Conservation (phyloP, 2,329 filamentous ascomycete genomes). For the Claviceps maximensis region DNA sequence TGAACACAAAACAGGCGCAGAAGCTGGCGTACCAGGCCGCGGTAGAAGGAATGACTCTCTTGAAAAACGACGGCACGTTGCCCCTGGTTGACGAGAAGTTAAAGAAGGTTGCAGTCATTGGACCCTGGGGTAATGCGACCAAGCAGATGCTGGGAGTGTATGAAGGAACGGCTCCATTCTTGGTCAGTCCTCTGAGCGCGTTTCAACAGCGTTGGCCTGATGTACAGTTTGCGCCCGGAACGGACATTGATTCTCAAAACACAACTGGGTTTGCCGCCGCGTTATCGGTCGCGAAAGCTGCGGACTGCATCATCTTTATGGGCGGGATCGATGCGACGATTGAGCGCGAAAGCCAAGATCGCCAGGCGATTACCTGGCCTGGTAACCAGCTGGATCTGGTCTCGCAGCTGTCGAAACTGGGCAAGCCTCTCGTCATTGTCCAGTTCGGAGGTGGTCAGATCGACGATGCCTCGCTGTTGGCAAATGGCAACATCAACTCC, state of each 20-base stretch:
- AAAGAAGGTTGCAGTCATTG: constrained; percentile 16
- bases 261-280: background rate
- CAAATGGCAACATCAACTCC: constrained; percentile 33
- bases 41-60: constrained; percentile 30
- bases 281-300: background rate
- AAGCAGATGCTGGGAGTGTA: constrained; percentile 13
- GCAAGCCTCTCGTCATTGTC: constrained; percentile 37
- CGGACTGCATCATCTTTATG: constrained; percentile 38
- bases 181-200: constrained; percentile 7
- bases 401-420: constrained; percentile 19
- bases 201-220: background rate
- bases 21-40: constrained; percentile 43
- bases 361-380: constrained; percentile 37
- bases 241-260: background rate
- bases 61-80: constrained; percentile 41
- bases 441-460: constrained; percentile 41
- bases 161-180: constrained; percentile 12
- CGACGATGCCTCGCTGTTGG: constrained; percentile 35
- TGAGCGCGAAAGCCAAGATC: constrained; percentile 39
- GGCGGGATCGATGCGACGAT: constrained; percentile 40
- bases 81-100: constrained; percentile 26
- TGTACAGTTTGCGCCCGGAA: background rate
- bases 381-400: constrained; percentile 38
- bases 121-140: constrained; percentile 27
- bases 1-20: constrained; percentile 39